A percentile compares a stretch with the other conserved stretches of the same genome.
phyloP scores from a whole-genome alignment of 192 early-diverging fungal genomes.

The Phlyctochytrium arcticum region DNA sequence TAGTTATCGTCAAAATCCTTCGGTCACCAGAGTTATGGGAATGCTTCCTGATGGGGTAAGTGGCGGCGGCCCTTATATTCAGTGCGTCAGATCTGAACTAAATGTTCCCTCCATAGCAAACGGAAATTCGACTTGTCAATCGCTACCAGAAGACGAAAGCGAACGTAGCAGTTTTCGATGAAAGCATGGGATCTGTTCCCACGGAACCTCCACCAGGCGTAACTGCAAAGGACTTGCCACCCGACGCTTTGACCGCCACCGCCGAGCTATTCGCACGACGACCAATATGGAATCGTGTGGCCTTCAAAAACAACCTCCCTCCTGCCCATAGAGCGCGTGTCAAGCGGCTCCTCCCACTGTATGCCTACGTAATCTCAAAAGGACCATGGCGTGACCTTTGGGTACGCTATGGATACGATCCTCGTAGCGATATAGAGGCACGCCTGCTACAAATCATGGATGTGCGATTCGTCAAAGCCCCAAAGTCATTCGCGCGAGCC shows the following conservation, averaged over 20 bases:
- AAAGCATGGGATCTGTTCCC: neutral
- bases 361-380: conserved; percentile 21
- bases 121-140: conserved; percentile 13
- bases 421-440: conserved; percentile 24
- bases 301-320: conserved; percentile 26
- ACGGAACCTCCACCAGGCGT: neutral
- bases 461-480: conserved; percentile 30
- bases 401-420: conserved; percentile 43
- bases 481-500: conserved; percentile 13
- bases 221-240: neutral
- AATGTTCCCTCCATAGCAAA: neutral
- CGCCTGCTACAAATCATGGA: conserved; percentile 32
- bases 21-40: conserved; percentile 43
- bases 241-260: conserved; percentile 4
- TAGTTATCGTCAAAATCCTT: conserved; percentile 50
- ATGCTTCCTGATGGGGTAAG: neutral
- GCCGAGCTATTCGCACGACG: conserved; percentile 19
- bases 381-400: conserved; percentile 41
- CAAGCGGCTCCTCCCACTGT: conserved; percentile 13
- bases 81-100: neutral
- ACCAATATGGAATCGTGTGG: conserved; percentile 34
- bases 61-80: too few species aligned
- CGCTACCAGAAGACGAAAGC: conserved; percentile 21
- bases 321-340: conserved; percentile 2
- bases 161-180: neutral